Evolutionary conservation across 176 grass and related monocot genomes (phyloP).

Genomic region (Lolium perenne): DNA sequence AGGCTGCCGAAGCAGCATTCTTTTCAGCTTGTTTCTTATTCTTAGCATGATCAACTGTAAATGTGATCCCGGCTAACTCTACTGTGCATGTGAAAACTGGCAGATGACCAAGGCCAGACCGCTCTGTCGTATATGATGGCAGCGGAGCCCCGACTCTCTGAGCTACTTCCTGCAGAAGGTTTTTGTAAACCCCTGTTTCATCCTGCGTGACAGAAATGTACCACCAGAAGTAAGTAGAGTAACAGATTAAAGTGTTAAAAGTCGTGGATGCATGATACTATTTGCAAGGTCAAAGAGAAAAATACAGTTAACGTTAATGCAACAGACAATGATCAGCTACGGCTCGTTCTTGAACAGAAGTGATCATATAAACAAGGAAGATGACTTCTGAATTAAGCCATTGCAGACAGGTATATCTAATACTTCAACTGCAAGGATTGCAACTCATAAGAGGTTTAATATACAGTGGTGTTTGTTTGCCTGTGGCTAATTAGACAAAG

Average conservation of each 20-base stretch:
- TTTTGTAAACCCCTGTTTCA: conserved; percentile 99
- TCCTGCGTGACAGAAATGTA: conserved; percentile 61
- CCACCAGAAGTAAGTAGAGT: conserved; percentile 24
- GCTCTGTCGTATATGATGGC: conserved; percentile 79
- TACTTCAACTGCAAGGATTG: conserved; percentile 42
- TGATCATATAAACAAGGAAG: conserved; percentile 21
- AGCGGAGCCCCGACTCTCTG: conserved; percentile 93
- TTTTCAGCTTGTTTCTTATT: conserved; percentile 99
- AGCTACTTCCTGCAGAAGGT: conserved; percentile 93
- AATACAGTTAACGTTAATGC: conserved; percentile 21
- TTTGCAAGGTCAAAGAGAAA: conserved; percentile 20
- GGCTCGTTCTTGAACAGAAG: background rate
- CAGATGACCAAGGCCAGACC: conserved; percentile 86
- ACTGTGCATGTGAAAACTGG: conserved; percentile 98
- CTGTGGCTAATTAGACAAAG: conserved; percentile 20
- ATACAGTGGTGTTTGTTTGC: conserved; percentile 33
- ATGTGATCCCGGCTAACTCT: conserved; percentile 87
- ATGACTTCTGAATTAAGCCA: conserved; percentile 55
- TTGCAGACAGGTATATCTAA: background rate
- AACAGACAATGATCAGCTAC: conserved; percentile 3
- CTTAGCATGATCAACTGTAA: conserved; percentile 85
- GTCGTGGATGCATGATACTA: background rate
- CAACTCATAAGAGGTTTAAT: conserved; percentile 34
- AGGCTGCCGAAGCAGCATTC: conserved; percentile 89
- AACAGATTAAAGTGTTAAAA: conserved; percentile 22